Base-by-base conservation (phyloP, 306 rosid species). In the Trifolium subterraneum region DNA sequence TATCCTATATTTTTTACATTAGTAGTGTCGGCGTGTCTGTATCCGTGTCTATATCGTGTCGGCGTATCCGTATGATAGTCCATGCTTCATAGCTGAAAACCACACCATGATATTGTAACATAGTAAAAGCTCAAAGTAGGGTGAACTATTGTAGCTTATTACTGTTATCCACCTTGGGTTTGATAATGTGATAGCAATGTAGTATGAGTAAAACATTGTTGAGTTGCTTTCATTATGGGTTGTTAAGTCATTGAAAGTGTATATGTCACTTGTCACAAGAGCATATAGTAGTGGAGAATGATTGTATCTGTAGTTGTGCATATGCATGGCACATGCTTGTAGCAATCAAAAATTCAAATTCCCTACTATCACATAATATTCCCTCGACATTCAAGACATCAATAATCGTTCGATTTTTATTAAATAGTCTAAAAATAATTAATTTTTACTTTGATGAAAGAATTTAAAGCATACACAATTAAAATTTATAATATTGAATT, bases 151-250 rank as follows among this genome's bases (percentile, higher is more conserved):
- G 20, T 16, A 50, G 13, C 61, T 54, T 45, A 42, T 52, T 45
- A 68, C 72, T 64, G 64, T 55, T 36, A 10, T 45, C 19, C 31
- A 70, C 50, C 70, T 68, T 75, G 84, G 77, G 51, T 16, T 56
- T 41, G 60, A 29, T 22, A 71, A 64, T 19, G 63, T 6, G 68
- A 74, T 60, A 2, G 65, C 29, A 55, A 16, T 12, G 71, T 68
- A 13, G 15, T 6, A 58, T 48, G 6, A 55, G 54, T 47, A 44
- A 44, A 56, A 44, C 20, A 70, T 3, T 68, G 87, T 65, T 55
- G 51, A 76, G 89, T 87, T 80, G 86, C 86, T 86, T 76, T 86
- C 92, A 69, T 64, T 19, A 77, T 80, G 86, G 81, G 86, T 79
- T 78, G 76, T 80, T 42, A 61, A 80, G 72, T 80, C 71, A 64